Evolutionary conservation across 2,329 filamentous ascomycete genomes (phyloP).

Genomic region (Stemphylium beticola): DNA sequence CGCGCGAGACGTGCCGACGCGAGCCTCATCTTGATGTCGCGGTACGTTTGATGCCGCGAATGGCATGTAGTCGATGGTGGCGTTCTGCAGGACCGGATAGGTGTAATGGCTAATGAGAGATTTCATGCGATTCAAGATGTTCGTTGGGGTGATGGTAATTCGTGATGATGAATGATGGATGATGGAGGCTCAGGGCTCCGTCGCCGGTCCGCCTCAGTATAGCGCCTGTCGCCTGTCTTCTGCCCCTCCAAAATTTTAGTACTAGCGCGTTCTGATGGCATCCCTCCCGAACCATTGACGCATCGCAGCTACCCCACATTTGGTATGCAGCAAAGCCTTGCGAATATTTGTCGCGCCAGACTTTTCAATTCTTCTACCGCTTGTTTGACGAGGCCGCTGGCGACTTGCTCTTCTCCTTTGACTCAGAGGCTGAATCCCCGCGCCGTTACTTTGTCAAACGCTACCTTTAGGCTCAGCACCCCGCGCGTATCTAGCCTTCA

Average conservation of each 20-base stretch:
- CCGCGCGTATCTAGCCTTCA: slow-evolving; percentile 3
- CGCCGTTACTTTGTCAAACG: slow-evolving; percentile 13
- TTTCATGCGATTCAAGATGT: not conserved
- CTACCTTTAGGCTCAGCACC: not conserved
- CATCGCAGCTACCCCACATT: slow-evolving; percentile 34
- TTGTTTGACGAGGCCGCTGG: slow-evolving; percentile 40
- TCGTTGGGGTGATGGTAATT: not conserved
- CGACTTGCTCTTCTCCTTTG: slow-evolving; percentile 40
- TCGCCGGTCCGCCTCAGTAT: slow-evolving; percentile 11
- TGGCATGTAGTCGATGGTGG: not conserved
- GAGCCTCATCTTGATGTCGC: slow-evolving; percentile 10
- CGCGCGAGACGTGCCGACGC: slow-evolving; percentile 5
- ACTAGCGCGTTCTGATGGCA: slow-evolving; percentile 26
- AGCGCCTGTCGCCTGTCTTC: slow-evolving; percentile 1
- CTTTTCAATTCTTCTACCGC: slow-evolving; percentile 35
- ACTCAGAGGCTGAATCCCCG: slow-evolving; percentile 26
- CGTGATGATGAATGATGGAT: not conserved
- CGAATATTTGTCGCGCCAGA: slow-evolving; percentile 21
- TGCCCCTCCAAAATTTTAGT: slow-evolving; percentile 37
- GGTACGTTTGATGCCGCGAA: slow-evolving; percentile 10
- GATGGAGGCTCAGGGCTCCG: not conserved
- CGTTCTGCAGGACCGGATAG: too few relatives aligned
- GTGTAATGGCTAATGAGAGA: not conserved
- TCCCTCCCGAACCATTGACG: slow-evolving; percentile 29
- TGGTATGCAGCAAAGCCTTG: slow-evolving; percentile 36